A percentile compares a stretch with the other conserved stretches of the same genome.
phyloP scores from a whole-genome alignment of 495 filamentous ascomycete genomes.

The Collariella sp. region DNA sequence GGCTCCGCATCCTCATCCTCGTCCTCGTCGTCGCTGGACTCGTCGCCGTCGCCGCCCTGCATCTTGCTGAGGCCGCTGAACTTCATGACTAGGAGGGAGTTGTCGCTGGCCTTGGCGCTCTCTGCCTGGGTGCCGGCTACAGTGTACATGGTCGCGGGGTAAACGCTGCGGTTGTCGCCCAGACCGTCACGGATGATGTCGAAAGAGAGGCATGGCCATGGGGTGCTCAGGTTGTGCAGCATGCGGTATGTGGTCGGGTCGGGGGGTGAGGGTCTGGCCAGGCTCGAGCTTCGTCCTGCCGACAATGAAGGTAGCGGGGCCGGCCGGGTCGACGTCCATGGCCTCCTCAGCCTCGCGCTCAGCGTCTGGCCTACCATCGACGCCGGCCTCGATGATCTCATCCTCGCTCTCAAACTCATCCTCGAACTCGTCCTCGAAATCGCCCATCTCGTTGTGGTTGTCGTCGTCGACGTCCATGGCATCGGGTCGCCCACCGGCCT shows the following conservation, averaged over 20 bases:
- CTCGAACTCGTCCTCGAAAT: conserved; percentile 94
- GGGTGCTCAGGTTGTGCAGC: conserved; percentile 83
- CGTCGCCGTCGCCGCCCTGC: conserved; percentile 54
- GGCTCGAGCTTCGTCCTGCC: conserved; percentile 77
- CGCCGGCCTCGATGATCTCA: conserved; percentile 88
- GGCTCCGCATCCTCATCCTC: conserved; percentile 78
- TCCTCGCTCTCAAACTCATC: conserved; percentile 97
- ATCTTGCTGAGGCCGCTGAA: conserved; percentile 82
- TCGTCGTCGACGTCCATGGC: conserved; percentile 47
- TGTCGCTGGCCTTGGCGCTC: conserved; percentile 62
- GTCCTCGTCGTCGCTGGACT: conserved; percentile 64
- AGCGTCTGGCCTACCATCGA: conserved; percentile 85
- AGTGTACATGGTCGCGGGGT: conserved; percentile 87
- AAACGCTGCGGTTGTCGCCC: conserved; percentile 81
- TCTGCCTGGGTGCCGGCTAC: conserved; percentile 92
- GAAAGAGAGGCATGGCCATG: conserved; percentile 95
- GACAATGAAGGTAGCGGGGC: conserved; percentile 73
- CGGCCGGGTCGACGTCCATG: conserved; percentile 78
- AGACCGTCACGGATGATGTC: conserved; percentile 84
- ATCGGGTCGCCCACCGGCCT: conserved; percentile 59
- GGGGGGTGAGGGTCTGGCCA: conserved; percentile 80
- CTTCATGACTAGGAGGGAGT: conserved; percentile 91
- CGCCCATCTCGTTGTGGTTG: conserved; percentile 61
- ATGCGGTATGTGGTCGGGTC: conserved; percentile 91
- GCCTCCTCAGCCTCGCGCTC: conserved; percentile 82